Evolutionary conservation across 2,329 filamentous ascomycete species (phyloP).

Genomic region (Colletotrichum australisinense): DNA sequence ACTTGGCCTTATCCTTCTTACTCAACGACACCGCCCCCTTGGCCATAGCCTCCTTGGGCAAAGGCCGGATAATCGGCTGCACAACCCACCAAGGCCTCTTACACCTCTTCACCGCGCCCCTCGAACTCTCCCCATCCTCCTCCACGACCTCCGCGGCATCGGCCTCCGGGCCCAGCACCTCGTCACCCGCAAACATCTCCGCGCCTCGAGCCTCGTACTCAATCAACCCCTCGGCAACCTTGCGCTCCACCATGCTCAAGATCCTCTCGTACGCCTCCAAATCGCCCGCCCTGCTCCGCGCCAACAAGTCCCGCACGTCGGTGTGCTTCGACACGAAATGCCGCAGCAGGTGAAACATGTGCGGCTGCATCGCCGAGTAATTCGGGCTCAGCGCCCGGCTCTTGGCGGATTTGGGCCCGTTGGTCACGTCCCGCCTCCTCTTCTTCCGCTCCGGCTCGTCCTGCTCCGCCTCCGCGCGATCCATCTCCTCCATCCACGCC

Average conservation of each 20-base stretch:
- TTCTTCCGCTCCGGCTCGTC: constrained; percentile 66
- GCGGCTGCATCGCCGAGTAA: constrained; percentile 84
- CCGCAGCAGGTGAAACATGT: constrained; percentile 91
- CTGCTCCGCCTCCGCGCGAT: constrained; percentile 42
- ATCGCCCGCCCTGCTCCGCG: constrained; percentile 74
- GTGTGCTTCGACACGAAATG: constrained; percentile 85
- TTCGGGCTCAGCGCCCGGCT: constrained; percentile 74
- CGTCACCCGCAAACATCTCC: constrained; percentile 57
- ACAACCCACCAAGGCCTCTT: constrained; percentile 90
- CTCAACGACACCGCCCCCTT: constrained; percentile 81
- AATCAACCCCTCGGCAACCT: constrained; percentile 77
- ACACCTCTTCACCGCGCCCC: constrained; percentile 77
- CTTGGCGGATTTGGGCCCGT: constrained; percentile 40
- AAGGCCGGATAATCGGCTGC: constrained; percentile 85
- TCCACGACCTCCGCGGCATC: constrained; percentile 43
- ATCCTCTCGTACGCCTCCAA: constrained; percentile 83
- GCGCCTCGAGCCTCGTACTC: constrained; percentile 71
- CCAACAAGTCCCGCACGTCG: constrained; percentile 87
- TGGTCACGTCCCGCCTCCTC: constrained; percentile 51
- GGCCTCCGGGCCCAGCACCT: constrained; percentile 36
- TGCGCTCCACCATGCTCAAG: constrained; percentile 78
- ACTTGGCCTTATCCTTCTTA: constrained; percentile 72
- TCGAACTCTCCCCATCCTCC: constrained; percentile 67
- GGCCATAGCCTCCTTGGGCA: constrained; percentile 88
- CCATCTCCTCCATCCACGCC: constrained; percentile 54